phyloP scores from a whole-genome alignment of 352 stramenopile genomes.

The Pythium coloratum region DNA sequence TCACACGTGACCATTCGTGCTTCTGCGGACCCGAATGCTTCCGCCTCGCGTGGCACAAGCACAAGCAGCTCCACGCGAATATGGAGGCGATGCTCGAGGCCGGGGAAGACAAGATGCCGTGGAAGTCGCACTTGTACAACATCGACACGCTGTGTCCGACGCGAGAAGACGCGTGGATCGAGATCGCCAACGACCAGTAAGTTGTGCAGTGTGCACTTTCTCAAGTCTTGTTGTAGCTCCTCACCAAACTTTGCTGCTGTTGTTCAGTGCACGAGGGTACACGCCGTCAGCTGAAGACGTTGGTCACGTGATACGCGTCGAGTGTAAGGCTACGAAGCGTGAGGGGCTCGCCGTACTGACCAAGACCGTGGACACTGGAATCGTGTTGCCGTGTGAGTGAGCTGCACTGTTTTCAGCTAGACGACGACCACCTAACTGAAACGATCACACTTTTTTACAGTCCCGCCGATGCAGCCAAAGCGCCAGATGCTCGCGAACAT shows the following conservation, averaged over 20 bases:
- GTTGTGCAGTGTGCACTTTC: neutral
- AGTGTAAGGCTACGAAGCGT: constrained; percentile 69
- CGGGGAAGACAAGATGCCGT: constrained; percentile 30
- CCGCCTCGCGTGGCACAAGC: constrained; percentile 40
- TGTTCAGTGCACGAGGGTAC: constrained; percentile 48
- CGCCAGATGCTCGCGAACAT: constrained; percentile 84
- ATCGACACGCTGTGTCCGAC: constrained; percentile 28
- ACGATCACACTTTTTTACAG: constrained; percentile 31
- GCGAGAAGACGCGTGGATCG: constrained; percentile 37
- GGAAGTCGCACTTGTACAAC: constrained; percentile 38
- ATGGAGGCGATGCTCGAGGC: constrained; percentile 17
- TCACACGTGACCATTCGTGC: constrained; percentile 39
- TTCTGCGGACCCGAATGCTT: constrained; percentile 50
- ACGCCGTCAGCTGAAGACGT: constrained; percentile 64
- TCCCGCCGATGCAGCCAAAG: constrained; percentile 69
- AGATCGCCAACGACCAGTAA: constrained; percentile 31
- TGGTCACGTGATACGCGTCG: constrained; percentile 78
- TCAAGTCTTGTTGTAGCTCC: neutral
- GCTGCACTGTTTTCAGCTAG: neutral
- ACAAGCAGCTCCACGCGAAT: constrained; percentile 42
- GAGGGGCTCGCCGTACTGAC: constrained; percentile 51
- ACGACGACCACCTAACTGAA: too few relatives aligned
- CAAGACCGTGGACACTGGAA: constrained; percentile 82
- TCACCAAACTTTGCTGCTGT: neutral
- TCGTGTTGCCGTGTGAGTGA: constrained; percentile 82